Evolutionary conservation across 257 asterid species (phyloP).

Genomic region (Orobanche coerulescens): DNA sequence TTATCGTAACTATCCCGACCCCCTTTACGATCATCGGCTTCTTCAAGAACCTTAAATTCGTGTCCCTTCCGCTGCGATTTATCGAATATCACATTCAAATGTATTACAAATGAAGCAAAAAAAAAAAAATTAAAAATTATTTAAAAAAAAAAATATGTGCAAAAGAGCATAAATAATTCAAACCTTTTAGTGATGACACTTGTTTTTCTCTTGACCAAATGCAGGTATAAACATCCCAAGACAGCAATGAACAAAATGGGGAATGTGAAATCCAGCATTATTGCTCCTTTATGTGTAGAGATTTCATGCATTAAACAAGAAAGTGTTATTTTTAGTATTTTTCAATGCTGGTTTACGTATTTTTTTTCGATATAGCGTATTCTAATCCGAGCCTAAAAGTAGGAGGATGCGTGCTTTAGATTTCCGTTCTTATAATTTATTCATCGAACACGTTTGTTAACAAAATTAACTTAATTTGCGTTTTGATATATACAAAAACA

Average conservation of each 20-base stretch:
- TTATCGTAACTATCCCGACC: conserved; percentile 52
- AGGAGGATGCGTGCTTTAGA: no score
- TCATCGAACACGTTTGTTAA: no score
- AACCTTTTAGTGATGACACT: neutral
- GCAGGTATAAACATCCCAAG: conserved; percentile 69
- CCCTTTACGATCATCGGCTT: conserved; percentile 56
- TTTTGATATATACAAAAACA: no score
- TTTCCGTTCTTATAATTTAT: no score
- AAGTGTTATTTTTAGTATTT: no score
- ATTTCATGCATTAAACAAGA: no score
- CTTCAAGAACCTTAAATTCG: conserved; percentile 32
- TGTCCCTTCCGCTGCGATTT: conserved; percentile 23
- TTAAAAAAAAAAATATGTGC: neutral
- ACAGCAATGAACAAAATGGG: conserved; percentile 64
- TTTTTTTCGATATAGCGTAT: no score
- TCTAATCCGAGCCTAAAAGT: no score
- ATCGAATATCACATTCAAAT: neutral
- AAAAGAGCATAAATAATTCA: neutral
- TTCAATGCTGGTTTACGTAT: no score
- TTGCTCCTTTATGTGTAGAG: no score
- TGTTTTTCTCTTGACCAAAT: conserved; percentile 34
- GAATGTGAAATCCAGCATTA: conserved; percentile 40
- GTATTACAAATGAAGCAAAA: neutral
- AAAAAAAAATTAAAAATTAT: neutral
- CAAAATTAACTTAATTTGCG: no score